Percentiles rank a stretch among this genome's conserved stretches.
phyloP scores from a whole-genome alignment of 1,284 basidiomycete genomes.

The Trichosporon ovoides region DNA sequence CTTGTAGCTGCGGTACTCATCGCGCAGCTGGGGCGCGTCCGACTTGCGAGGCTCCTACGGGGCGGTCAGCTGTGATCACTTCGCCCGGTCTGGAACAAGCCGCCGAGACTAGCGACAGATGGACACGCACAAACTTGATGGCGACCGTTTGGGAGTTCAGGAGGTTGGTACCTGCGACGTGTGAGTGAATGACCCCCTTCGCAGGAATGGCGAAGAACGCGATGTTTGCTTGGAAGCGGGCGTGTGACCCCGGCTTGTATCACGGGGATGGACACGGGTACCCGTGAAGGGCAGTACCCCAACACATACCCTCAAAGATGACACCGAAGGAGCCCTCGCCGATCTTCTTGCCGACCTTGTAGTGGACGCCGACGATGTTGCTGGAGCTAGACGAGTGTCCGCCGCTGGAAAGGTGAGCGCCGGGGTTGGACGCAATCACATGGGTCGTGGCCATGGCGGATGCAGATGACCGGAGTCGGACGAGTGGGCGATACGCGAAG shows the following conservation, averaged over 20 bases:
- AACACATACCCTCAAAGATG: constrained; percentile 78
- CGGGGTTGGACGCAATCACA: constrained; percentile 47
- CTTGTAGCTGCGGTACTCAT: constrained; percentile 96
- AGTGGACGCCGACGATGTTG: constrained; percentile 55
- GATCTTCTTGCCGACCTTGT: constrained; percentile 60
- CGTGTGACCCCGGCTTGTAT: background rate
- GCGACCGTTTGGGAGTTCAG: constrained; percentile 93
- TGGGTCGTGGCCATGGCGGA: constrained; percentile 47
- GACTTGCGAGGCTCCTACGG: constrained; percentile 86
- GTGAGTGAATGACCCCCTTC: constrained; percentile 5
- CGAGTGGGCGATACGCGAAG: constrained; percentile 1
- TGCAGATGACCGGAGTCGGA: constrained; percentile 7
- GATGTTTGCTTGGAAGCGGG: background rate
- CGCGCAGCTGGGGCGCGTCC: constrained; percentile 89
- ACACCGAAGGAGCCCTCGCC: constrained; percentile 84
- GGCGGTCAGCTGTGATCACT: constrained; percentile 14
- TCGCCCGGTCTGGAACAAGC: constrained; percentile 2
- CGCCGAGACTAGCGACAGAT: background rate
- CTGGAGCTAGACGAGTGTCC: constrained; percentile 45
- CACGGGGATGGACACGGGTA: background rate
- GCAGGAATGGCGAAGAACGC: background rate
- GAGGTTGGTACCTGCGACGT: constrained; percentile 71
- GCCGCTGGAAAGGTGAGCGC: constrained; percentile 38
- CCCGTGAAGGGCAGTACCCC: background rate
- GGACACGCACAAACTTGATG: constrained; percentile 85